Evolutionary conservation across 768 basidiomycete species (phyloP).

Genomic region (Hypsizygus marmoreus): DNA sequence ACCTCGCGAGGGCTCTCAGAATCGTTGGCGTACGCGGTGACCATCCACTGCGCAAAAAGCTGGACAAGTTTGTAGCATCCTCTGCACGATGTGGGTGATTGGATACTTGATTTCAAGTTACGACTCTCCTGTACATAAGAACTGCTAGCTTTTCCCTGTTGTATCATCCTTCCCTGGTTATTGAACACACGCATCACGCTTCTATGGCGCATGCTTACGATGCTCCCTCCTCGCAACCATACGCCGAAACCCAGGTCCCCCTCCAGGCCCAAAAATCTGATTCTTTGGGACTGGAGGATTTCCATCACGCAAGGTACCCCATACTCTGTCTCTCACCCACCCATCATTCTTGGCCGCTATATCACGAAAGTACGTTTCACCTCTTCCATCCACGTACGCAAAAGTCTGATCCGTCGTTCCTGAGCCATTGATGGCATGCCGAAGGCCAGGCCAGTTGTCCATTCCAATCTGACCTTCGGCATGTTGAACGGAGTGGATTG

Average conservation of each 20-base stretch:
- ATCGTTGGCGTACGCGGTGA: constrained; percentile 59
- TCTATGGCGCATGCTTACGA: constrained; percentile 3
- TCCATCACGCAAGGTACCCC: constrained; percentile 28
- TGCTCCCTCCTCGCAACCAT: constrained; percentile 9
- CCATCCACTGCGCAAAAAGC: constrained; percentile 67
- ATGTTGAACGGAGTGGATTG: constrained; percentile 31
- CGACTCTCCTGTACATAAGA: neutral
- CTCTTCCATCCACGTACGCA: constrained; percentile 29
- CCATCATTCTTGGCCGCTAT: constrained; percentile 33
- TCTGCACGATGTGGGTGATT: constrained; percentile 10
- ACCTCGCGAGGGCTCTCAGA: constrained; percentile 52
- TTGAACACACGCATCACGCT: neutral
- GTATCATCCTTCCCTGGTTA: neutral
- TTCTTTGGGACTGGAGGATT: constrained; percentile 29
- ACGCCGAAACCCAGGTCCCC: constrained; percentile 32
- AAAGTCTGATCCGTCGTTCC: constrained; percentile 32
- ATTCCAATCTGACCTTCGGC: constrained; percentile 32
- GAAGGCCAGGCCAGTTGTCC: constrained; percentile 34
- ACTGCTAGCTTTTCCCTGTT: too few relatives aligned
- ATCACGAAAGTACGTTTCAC: constrained; percentile 33
- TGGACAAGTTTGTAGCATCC: constrained; percentile 56
- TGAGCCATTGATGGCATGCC: constrained; percentile 34
- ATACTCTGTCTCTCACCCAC: constrained; percentile 31
- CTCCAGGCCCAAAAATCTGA: constrained; percentile 31
- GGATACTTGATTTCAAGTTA: neutral